Evolutionary conservation across 2,329 filamentous ascomycete species (phyloP).

Genomic region (Emydomyces testavorans): DNA sequence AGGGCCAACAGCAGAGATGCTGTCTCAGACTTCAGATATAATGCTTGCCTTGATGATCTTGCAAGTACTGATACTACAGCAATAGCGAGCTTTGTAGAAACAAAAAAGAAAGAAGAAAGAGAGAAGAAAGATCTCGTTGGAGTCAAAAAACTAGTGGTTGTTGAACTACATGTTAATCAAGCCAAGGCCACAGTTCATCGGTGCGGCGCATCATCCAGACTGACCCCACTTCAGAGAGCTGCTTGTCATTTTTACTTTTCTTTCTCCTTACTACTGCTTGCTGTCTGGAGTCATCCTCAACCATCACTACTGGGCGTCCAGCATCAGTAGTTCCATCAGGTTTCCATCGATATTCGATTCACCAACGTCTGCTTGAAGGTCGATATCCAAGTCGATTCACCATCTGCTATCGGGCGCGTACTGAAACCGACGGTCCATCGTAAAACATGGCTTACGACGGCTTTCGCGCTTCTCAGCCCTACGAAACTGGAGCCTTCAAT

Average conservation of each 20-base stretch:
- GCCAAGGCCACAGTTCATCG: too few relatives aligned
- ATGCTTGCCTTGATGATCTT: not conserved
- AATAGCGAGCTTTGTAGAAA: too few relatives aligned
- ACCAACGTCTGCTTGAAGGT: not conserved
- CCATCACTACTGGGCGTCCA: not conserved
- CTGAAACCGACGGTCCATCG: not conserved
- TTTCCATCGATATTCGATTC: not conserved
- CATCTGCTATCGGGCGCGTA: not conserved
- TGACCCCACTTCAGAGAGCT: not conserved
- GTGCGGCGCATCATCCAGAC: not conserved
- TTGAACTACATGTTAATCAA: too few relatives aligned
- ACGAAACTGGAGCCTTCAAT: constrained; percentile 19
- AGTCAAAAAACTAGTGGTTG: too few relatives aligned
- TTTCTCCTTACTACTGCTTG: too few relatives aligned
- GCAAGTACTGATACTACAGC: too few relatives aligned
- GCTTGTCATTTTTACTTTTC: too few relatives aligned
- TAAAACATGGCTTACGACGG: constrained; percentile 35
- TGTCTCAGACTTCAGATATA: not conserved
- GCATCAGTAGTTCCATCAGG: not conserved
- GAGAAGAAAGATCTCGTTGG: too few relatives aligned
- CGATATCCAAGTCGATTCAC: not conserved
- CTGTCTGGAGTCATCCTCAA: too few relatives aligned
- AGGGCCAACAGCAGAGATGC: not conserved
- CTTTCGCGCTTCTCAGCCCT: constrained; percentile 27
- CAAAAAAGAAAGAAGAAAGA: too few relatives aligned